These are phyloP conservation scores for Serendipita sp. DNA, from an alignment of 768 basidiomycete genomes.

Conservation along the genomic window DNA sequence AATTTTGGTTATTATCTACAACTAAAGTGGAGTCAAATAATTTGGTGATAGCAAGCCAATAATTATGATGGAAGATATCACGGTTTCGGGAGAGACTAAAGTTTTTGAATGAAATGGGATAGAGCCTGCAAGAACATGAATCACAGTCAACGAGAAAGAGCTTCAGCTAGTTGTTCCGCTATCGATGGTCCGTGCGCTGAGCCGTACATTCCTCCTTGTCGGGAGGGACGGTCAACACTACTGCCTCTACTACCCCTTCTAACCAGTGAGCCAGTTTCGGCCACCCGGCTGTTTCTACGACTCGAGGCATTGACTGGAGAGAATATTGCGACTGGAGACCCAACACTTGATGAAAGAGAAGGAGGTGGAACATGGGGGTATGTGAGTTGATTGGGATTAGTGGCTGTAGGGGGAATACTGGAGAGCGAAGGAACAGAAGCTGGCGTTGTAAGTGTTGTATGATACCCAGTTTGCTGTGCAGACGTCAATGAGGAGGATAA, in stretches of 20 bases:
- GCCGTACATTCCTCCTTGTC: not conserved
- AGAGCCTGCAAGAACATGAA: too few relatives aligned
- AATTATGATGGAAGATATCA: not conserved
- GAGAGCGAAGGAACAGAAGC: slow-evolving; percentile 43
- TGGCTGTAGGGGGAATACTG: slow-evolving; percentile 20
- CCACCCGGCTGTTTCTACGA: slow-evolving; percentile 33
- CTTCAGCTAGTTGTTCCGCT: not conserved
- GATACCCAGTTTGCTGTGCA: slow-evolving; percentile 40
- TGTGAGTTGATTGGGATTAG: slow-evolving; percentile 31
- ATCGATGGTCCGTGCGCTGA: not conserved
- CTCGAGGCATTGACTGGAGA: slow-evolving; percentile 18
- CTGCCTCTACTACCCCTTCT: slow-evolving; percentile 12
- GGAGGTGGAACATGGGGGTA: slow-evolving; percentile 79
- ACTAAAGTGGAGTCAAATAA: not conserved
- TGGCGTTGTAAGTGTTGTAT: slow-evolving; percentile 53
- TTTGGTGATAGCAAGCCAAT: not conserved
- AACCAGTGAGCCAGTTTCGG: slow-evolving; percentile 44
- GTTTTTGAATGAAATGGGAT: not conserved
- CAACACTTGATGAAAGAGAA: slow-evolving; percentile 61
- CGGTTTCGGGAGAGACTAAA: not conserved
- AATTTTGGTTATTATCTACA: not conserved
- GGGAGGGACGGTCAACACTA: slow-evolving; percentile 7
- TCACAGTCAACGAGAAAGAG: not conserved
- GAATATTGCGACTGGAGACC: slow-evolving; percentile 42
- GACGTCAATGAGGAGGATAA: slow-evolving; percentile 44